Percentiles rank a stretch among this genome's conserved stretches.
phyloP scores from a whole-genome alignment of 768 basidiomycete genomes.

The Russula vinacea region DNA sequence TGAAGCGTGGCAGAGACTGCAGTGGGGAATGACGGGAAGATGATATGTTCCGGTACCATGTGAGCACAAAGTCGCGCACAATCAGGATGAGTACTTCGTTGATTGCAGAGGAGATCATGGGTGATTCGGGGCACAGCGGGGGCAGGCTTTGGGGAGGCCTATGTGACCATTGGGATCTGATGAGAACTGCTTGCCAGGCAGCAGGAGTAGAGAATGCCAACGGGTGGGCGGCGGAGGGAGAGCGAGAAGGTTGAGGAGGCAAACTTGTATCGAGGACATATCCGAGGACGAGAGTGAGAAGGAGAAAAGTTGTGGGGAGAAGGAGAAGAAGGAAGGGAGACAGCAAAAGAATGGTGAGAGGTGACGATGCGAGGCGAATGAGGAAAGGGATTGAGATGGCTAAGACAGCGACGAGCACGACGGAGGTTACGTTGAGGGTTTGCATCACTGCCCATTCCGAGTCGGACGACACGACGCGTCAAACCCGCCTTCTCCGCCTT shows the following conservation, averaged over 20 bases:
- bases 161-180: conserved; percentile 87
- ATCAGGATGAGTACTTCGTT: conserved; percentile 80
- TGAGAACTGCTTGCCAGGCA: conserved; percentile 89
- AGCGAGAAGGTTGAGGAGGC: conserved; percentile 37
- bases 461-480: neutral
- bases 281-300: conserved; percentile 53
- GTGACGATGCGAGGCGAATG: conserved; percentile 60
- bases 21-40: conserved; percentile 85
- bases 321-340: conserved; percentile 57
- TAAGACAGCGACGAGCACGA: conserved; percentile 54
- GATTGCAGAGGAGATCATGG: conserved; percentile 63
- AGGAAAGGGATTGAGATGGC: conserved; percentile 56
- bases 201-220: conserved; percentile 88
- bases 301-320: conserved; percentile 40
- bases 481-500: neutral
- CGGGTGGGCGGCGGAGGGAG: conserved; percentile 63
- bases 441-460: conserved; percentile 3
- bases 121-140: conserved; percentile 60
- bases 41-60: conserved; percentile 88
- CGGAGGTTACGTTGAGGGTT: conserved; percentile 37
- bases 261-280: conserved; percentile 53
- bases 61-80: conserved; percentile 80
- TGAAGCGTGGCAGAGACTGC: conserved; percentile 78
- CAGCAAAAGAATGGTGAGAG: conserved; percentile 59
- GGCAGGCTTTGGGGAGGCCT: conserved; percentile 64